Base-by-base conservation (phyloP, 768 basidiomycete species). In the Pleurotus sapidus region DNA sequence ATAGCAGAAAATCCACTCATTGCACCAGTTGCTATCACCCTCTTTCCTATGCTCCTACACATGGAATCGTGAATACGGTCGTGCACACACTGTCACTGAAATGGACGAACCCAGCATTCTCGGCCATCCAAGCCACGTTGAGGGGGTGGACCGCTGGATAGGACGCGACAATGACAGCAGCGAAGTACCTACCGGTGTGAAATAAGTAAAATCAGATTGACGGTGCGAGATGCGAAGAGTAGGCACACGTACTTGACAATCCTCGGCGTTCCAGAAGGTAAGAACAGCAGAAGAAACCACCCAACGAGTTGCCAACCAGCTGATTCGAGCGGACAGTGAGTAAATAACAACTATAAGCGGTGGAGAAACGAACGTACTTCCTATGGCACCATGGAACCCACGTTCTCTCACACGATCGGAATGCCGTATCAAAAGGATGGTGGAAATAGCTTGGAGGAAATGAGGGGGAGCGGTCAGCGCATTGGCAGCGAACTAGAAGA, bases 401-500 rank as follows among this genome's bases (percentile, higher is more conserved):
- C 59, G 49, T 46, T 60, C 59, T 15, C 59, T 15, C 12, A 56
- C 37, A 20, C 42, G 48, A 20, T 60, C 59, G 9, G 59, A 60
- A 47, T 60, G 50, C 40, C 59, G 51, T 39, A 60, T 60, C 24
- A 57, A 40, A 25, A 60, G 49, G 11, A 60, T 51, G 7, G 50
- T 53, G 2, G 57, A 57, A 18, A 49, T 57, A 15, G 40, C 57
- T 54, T 60, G 57, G 7, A 60, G 39, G 15, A 58, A 37, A 27
- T 60, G 57, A 4, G 57, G 57, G 4, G 57, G 59, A 14, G 59
- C 57, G 2, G 59, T 60, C 20, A 58, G 50, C 23, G 51, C 51
- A 14, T 54, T 54, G 9, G 51, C 51, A 42, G 51, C 51, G 23
- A 54, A 54, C 51, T 54, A 25, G 0, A 2, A 30, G 14, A 4